Evolutionary conservation across 352 stramenopile genomes (phyloP), one percentile per base, ranked within the genome.

Genomic region (Globisporangium apiculatum): DNA sequence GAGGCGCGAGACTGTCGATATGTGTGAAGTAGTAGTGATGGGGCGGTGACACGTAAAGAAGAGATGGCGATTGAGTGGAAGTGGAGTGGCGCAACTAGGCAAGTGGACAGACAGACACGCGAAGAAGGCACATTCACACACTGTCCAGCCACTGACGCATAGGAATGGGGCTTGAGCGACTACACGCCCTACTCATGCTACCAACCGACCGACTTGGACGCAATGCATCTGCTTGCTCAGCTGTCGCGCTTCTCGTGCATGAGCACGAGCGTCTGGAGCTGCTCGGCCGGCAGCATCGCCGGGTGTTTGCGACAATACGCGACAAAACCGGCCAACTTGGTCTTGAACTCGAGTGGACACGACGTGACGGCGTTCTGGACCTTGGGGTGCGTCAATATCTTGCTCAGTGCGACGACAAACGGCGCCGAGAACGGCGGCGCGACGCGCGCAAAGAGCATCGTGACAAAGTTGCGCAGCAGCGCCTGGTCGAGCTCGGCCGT

Each of bases 401-500:
- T 83, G 5, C 77, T 73, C 57, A 90, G 66, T 8, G 73, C 85
- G 11, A 74, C 62, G 12, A 87, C 72, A 50, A 95, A 93, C 62
- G 88, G 86, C 24, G 68, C 61, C 53, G 85, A 95, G 58, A 86
- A 95, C 10, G 85, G 85, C 8, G 79, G 75, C 9, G 79, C 75
- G 37, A 95, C 83, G 31, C 80, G 83, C 5, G 67, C 71, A 37
- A 92, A 84, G 2, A 95, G 60, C 70, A 90, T 82, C 15, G 83
- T 86, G 55, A 93, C 78, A 53, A 95, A 95, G 67, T 93, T 89
- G 48, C 85, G 83, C 12, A 95, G 67, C 41, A 95, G 62, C 8
- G 85, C 83, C 56, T 95, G 85, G 59, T 95, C 85, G 7, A 95
- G 66, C 48, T 92, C 81, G 11, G 86, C 53, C 3, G 79, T 91